Conservation (phyloP, 441 rosid species). For the Adansonia gregorii region DNA sequence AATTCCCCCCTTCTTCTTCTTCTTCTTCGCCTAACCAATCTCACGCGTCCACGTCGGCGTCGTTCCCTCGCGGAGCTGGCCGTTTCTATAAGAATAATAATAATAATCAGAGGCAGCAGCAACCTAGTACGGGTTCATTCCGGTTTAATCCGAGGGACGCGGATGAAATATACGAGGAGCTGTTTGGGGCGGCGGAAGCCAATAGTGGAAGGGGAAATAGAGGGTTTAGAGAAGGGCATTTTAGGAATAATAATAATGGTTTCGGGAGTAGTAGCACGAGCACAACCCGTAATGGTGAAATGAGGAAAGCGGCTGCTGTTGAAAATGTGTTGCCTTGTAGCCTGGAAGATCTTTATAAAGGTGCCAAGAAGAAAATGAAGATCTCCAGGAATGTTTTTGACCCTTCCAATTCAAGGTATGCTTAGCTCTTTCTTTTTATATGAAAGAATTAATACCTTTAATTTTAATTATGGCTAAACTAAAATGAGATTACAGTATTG, state of each 20-base stretch:
- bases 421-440: not conserved
- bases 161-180: constrained; percentile 77
- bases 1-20: constrained; percentile 52
- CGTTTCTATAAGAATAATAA: constrained; percentile 20
- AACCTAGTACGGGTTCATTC: constrained; percentile 49
- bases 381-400: constrained; percentile 60
- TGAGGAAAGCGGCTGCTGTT: constrained; percentile 55
- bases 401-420: constrained; percentile 54
- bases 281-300: constrained; percentile 32
- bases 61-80: constrained; percentile 24
- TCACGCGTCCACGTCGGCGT: constrained; percentile 38
- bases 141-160: constrained; percentile 76
- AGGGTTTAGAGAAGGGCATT: constrained; percentile 43
- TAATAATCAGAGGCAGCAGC: constrained; percentile 45
- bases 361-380: constrained; percentile 72
- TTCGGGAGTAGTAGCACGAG: constrained; percentile 10
- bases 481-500: not conserved
- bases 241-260: constrained; percentile 33
- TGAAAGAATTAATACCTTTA: not conserved
- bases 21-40: constrained; percentile 22
- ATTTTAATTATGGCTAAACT: not conserved
- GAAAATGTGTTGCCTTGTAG: constrained; percentile 71
- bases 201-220: constrained; percentile 46
- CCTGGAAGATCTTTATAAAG: constrained; percentile 80
- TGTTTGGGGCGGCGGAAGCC: constrained; percentile 68